Evolutionary conservation across 2,329 filamentous ascomycete genomes (phyloP).

Genomic region (Colletotrichum sp.): DNA sequence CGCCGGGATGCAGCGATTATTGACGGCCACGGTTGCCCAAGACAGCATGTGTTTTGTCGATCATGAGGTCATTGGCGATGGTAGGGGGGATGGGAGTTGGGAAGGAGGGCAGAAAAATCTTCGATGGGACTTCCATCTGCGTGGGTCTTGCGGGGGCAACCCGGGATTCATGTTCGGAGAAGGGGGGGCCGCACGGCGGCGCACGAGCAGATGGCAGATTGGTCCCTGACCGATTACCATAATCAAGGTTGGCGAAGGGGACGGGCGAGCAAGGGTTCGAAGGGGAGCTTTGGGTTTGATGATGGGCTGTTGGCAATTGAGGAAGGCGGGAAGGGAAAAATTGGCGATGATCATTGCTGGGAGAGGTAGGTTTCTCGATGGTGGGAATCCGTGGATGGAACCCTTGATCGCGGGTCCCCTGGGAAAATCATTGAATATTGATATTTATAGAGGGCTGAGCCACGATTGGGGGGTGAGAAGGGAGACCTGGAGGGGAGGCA

Average conservation of each 20-base stretch:
- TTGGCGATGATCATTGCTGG: constrained; percentile 18
- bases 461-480: not conserved
- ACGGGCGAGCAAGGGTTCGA: not conserved
- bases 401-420: constrained; percentile 17
- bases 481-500: not conserved
- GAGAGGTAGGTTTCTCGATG: constrained; percentile 14
- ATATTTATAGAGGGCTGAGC: constrained; percentile 22
- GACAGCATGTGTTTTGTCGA: not conserved
- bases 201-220: not conserved
- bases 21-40: constrained; percentile 16
- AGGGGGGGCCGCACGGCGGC: not conserved
- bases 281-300: not conserved
- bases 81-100: not conserved
- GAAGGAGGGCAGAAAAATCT: constrained; percentile 6
- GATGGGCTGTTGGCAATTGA: not conserved
- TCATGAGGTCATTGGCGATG: constrained; percentile 22
- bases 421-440: constrained; percentile 17
- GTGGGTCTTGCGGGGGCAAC: constrained; percentile 16
- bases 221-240: not conserved
- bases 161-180: not conserved
- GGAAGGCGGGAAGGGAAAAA: not conserved
- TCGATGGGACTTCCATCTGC: constrained; percentile 6
- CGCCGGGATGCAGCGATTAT: constrained; percentile 16
- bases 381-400: constrained; percentile 2
- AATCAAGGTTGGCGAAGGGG: not conserved